These are phyloP conservation scores for Arthromyces matolae DNA, from an alignment of 768 basidiomycete species.

Conservation along the genomic window DNA sequence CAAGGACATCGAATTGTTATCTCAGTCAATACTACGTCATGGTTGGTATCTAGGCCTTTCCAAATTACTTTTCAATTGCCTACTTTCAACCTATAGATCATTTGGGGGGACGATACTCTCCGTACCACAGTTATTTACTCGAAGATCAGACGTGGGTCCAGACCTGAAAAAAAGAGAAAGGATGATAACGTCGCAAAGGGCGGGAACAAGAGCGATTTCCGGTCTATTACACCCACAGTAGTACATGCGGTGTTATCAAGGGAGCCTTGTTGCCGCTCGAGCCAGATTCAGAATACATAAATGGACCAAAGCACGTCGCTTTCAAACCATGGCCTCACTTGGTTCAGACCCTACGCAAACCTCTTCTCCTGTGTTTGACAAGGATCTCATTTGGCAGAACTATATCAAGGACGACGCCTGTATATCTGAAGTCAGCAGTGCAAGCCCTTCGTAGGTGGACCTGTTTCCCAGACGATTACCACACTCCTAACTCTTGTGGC, in stretches of 20 bases:
- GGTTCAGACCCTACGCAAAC: background rate
- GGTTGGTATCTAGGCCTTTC: too few species aligned
- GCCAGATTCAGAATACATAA: background rate
- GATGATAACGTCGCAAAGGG: background rate
- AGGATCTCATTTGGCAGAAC: constrained; percentile 7
- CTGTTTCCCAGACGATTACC: background rate
- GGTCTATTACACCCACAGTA: constrained; percentile 4
- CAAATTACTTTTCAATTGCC: too few species aligned
- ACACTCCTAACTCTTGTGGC: too few species aligned
- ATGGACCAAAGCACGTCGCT: background rate
- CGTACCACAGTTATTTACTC: too few species aligned
- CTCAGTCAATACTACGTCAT: too few species aligned
- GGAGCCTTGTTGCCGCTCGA: background rate
- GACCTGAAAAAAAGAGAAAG: too few species aligned
- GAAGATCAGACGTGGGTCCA: too few species aligned
- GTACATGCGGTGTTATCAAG: background rate
- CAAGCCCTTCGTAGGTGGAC: constrained; percentile 6
- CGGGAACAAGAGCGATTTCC: constrained; percentile 10
- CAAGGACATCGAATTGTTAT: too few species aligned
- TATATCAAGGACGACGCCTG: constrained; percentile 10
- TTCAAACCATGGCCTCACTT: background rate
- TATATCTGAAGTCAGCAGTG: background rate
- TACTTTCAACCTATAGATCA: too few species aligned
- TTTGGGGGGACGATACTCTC: background rate
- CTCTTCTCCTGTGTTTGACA: background rate